Base-by-base conservation (phyloP, 139 green algal species). In the Edaphochlamys debaryana region DNA sequence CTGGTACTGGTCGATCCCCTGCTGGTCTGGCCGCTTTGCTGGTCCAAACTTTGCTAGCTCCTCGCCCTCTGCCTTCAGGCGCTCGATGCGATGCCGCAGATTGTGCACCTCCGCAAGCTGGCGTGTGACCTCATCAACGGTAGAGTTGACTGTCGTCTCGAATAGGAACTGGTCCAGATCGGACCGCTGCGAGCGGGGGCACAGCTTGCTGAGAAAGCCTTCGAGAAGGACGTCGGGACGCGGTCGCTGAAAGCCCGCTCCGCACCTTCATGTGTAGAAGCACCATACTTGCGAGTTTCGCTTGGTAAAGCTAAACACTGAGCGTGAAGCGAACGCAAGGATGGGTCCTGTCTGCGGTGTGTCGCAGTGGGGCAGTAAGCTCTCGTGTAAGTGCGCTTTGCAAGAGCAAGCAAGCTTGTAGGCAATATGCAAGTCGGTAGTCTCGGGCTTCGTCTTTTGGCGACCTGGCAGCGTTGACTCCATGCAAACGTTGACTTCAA, bases 91-190 rank as follows among this genome's bases (percentile, higher is more conserved):
- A 23, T 94, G 87, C 1, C 94, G 87, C 19, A 95, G 68, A 81
- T 98, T 98, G 67, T 95, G 81, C n/a, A 98, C 71, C 29, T 86
- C 72, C 0, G 84, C 88, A 6, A 97, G 66, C 30, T 89, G 88
- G 1, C 30, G 45, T 3, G 90, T 79, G 0, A 85, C 92, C 27
- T 94, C 91, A 63, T 89, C 63, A 0, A 96, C 93, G 8, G 48
- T 79, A 0, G 86, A 66, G 19, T 88, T 84, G 6, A 93, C 87
- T 1, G 87, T 92, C 0, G 90, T 93, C 56, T 96, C 92, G 74
- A 91, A 96, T 9, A 97, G 79, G 67, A 97, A 97, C 87, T 96
- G 92, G 58, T 96, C 85, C 52, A 92, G 56, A 9, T 97, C 93
- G 3, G 91, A 93, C 56, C 89, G 89, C 92, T 96, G 92, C 76